These are phyloP conservation scores for Coemansia sp. DNA, from an alignment of 192 early-diverging fungal species.

Conservation along the genomic window DNA sequence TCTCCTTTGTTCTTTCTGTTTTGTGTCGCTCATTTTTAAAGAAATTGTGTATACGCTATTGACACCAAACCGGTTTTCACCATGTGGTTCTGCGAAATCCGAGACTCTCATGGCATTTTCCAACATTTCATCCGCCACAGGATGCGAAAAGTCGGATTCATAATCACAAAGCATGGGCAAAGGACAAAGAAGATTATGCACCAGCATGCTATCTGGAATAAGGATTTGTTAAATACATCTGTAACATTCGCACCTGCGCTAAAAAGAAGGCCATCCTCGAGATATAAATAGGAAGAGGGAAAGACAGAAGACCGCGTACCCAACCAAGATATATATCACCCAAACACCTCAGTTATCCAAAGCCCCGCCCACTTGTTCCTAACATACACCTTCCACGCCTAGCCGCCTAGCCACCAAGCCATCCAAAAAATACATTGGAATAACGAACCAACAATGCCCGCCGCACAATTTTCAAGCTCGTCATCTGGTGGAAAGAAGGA, in stretches of 20 bases:
- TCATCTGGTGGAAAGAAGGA: conserved; percentile 1
- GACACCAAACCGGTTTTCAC: not conserved
- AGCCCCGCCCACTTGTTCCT: not conserved
- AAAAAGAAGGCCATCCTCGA: not conserved
- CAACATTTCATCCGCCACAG: too few relatives aligned
- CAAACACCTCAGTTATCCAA: not conserved
- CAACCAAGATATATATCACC: not conserved
- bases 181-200: too few relatives aligned
- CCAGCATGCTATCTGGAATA: too few relatives aligned
- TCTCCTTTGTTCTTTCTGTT: not conserved
- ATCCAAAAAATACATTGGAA: not conserved
- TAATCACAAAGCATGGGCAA: too few relatives aligned
- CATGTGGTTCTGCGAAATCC: not conserved
- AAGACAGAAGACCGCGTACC: not conserved
- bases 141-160: not conserved
- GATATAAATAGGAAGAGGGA: not conserved
- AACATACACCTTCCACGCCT: not conserved
- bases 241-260: not conserved
- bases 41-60: not conserved
- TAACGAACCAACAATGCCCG: not conserved
- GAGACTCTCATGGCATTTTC: not conserved
- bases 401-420: too few relatives aligned
- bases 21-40: not conserved
- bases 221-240: not conserved
- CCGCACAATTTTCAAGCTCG: not conserved